Conservation (phyloP, 2,329 filamentous ascomycete species). For the Coniochaeta hoffmannii region DNA sequence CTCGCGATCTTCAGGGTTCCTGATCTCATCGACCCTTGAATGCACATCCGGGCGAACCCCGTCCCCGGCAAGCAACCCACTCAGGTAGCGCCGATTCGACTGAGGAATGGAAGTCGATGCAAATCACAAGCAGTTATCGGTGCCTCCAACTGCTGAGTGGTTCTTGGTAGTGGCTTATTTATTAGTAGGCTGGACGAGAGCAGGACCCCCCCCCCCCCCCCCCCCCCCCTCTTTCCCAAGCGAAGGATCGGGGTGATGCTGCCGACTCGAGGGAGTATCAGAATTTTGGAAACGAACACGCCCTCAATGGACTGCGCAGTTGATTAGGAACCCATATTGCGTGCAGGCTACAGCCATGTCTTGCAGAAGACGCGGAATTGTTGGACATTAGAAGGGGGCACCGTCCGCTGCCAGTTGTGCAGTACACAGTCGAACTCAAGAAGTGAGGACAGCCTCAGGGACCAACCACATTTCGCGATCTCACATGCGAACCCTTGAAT, state of each 20-base stretch:
- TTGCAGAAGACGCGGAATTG: background rate
- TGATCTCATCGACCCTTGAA: constrained; percentile 4
- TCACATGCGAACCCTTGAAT: background rate
- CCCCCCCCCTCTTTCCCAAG: too few species aligned
- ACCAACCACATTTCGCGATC: background rate
- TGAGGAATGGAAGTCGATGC: background rate
- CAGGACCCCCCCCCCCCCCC: too few species aligned
- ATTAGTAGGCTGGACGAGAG: too few species aligned
- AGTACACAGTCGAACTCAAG: background rate
- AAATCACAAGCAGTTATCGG: background rate
- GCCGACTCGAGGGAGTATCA: background rate
- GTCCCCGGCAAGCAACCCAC: background rate
- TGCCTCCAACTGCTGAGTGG: background rate
- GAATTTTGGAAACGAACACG: background rate
- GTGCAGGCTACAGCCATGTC: background rate
- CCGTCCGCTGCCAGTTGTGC: background rate
- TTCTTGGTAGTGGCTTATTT: too few species aligned
- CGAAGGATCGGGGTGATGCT: background rate
- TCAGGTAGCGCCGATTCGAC: background rate
- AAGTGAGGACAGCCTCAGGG: background rate
- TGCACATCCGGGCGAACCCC: background rate
- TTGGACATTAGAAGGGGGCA: background rate
- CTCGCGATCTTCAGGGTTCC: constrained; percentile 3
- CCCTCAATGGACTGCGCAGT: background rate
- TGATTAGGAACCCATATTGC: background rate